These are phyloP conservation scores for Coccomyxa sp. DNA, from an alignment of 139 green algal species.

Conservation along the genomic window DNA sequence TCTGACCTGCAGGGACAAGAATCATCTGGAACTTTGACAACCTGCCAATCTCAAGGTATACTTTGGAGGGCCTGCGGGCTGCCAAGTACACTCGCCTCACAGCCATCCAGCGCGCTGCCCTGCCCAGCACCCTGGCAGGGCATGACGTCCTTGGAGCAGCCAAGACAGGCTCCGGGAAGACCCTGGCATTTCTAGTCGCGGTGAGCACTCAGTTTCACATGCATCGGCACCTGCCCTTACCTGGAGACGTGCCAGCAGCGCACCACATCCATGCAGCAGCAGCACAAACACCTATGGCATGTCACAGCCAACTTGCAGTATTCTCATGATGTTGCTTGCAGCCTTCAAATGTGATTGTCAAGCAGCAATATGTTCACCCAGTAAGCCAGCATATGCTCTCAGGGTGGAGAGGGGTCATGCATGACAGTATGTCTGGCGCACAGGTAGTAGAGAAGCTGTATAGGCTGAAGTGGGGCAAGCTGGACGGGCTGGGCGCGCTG, in stretches of 20 bases:
- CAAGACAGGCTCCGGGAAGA: slow-evolving; percentile 98
- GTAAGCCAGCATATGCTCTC: no score
- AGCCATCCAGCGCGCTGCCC: slow-evolving; percentile 87
- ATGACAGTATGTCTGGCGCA: background rate
- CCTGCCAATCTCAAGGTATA: slow-evolving; percentile 52
- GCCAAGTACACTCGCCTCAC: slow-evolving; percentile 71
- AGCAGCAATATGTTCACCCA: no score
- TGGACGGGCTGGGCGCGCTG: slow-evolving; percentile 91
- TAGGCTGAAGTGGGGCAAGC: slow-evolving; percentile 65
- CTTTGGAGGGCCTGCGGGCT: slow-evolving; percentile 50
- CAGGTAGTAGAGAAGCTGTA: slow-evolving; percentile 91
- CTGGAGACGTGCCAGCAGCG: no score
- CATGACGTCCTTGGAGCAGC: slow-evolving; percentile 93
- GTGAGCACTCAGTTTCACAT: slow-evolving; percentile 34
- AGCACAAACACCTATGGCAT: no score
- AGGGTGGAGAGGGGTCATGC: background rate
- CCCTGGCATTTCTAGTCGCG: slow-evolving; percentile 92
- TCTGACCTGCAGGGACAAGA: background rate
- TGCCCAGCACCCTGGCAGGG: slow-evolving; percentile 89
- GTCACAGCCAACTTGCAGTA: no score
- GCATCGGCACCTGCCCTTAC: background rate
- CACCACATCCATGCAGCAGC: background rate
- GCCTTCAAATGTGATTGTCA: no score
- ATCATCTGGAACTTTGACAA: slow-evolving; percentile 35
- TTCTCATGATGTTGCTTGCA: no score